phyloP scores from a whole-genome alignment of 257 asterid species.

The Handroanthus guayacan region DNA sequence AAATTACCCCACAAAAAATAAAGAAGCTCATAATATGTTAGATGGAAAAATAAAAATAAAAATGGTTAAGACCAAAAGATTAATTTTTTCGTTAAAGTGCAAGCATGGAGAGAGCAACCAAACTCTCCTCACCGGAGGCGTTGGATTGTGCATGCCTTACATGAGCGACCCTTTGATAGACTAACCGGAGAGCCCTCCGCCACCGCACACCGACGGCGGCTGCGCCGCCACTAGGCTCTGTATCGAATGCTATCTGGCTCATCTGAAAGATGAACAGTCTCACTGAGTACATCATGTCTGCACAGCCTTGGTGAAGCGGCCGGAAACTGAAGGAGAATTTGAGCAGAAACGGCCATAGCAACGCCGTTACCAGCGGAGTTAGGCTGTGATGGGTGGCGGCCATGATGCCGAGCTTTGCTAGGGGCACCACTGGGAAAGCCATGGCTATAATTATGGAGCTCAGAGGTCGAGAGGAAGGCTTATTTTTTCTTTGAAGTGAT shows the following conservation, averaged over 20 bases:
- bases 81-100: slow-evolving; percentile 47
- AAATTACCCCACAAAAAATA: no score
- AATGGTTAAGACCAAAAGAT: background rate
- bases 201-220: slow-evolving; percentile 46
- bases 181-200: slow-evolving; percentile 66
- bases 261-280: slow-evolving; percentile 65
- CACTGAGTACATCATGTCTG: slow-evolving; percentile 31
- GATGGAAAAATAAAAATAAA: no score
- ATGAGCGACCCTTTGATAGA: slow-evolving; percentile 47
- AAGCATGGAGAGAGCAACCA: slow-evolving; percentile 56
- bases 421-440: slow-evolving; percentile 48
- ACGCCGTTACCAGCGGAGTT: slow-evolving; percentile 44
- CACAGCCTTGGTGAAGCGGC: slow-evolving; percentile 50
- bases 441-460: slow-evolving; percentile 18
- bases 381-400: slow-evolving; percentile 26
- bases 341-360: slow-evolving; percentile 61
- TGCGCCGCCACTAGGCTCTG: slow-evolving; percentile 18
- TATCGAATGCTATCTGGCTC: slow-evolving; percentile 49
- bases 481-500: background rate
- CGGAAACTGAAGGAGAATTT: slow-evolving; percentile 52
- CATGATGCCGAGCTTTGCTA: slow-evolving; percentile 54
- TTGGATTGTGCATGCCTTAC: slow-evolving; percentile 44
- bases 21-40: no score
- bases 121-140: slow-evolving; percentile 57
- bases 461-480: background rate